These are phyloP conservation scores for Ormosia emarginata DNA, from an alignment of 306 rosid species.

Conservation along the genomic window DNA sequence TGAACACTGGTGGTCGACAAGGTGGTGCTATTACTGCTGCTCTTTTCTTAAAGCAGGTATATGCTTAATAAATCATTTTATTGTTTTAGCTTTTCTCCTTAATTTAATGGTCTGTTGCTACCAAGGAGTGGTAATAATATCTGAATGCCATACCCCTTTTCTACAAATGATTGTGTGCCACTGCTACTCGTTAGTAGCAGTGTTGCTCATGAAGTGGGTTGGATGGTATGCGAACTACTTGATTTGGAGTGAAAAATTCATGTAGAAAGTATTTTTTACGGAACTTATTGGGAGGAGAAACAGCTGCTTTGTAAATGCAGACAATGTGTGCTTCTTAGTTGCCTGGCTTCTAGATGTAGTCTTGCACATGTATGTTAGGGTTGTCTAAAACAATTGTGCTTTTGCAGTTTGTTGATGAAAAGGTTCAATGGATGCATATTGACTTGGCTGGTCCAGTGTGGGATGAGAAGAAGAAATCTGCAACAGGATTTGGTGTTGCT, in stretches of 20 bases:
- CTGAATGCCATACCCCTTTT: neutral
- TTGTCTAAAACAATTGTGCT: constrained; percentile 21
- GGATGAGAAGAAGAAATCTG: constrained; percentile 71
- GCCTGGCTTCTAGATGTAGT: neutral
- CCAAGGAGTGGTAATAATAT: constrained; percentile 35
- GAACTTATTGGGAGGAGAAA: neutral
- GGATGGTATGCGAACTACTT: neutral
- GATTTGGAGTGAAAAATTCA: neutral
- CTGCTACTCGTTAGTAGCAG: neutral
- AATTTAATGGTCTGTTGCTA: neutral
- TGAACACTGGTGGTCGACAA: constrained; percentile 79
- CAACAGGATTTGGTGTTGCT: constrained; percentile 85
- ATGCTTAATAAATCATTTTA: constrained; percentile 14
- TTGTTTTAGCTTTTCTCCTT: neutral
- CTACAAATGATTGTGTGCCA: neutral
- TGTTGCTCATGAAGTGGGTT: neutral
- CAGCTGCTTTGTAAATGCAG: neutral
- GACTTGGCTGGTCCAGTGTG: constrained; percentile 94
- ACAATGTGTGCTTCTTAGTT: neutral
- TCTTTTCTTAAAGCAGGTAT: constrained; percentile 92
- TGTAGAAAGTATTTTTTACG: neutral
- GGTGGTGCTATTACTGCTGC: constrained; percentile 96
- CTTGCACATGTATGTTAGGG: neutral
- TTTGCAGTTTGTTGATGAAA: constrained; percentile 92
- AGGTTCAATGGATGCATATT: constrained; percentile 95